Base-by-base conservation (phyloP, 768 basidiomycete species). In the Hebeloma cylindrosporum region DNA sequence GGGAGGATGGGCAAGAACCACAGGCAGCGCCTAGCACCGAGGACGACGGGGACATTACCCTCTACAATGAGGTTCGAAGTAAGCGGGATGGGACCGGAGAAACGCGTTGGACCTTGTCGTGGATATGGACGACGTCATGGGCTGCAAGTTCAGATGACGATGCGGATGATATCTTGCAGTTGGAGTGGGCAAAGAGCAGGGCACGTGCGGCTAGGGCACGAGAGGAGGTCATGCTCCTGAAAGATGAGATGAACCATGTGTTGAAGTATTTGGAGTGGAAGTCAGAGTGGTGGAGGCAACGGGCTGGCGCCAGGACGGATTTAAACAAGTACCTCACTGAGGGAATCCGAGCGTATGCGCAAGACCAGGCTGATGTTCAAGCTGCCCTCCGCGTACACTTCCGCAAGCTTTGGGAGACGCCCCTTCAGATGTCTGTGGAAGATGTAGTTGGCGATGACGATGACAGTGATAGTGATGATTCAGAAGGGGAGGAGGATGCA, bases 51-150 rank as follows among this genome's bases (percentile, higher is more conserved):
- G 50, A 47, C 3, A 33, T 43, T 20, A 27, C 16, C 11, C 22
- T 47, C 0, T 43, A 43, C 17, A 32, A 26, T 13, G 45, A 54
- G 22, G 26, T 23, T 3, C 40, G 52, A 1, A 40, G 25, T 9
- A 16, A 17, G 25, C 45, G 38, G 5, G 37, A 50, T 31, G 49
- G 49, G 5, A 47, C 53, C 16, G 48, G 53, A 1, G 52, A 57
- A 30, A 54, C 52, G 4, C 34, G 47, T 7, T 30, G 33, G 8
- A 37, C 18, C 1, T 14, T 53, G 1, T 50, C 52, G 5, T 53
- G 52, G 52, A 53, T 53, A n/a, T 53, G 52, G 53, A 11, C 23
- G 13, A 31, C 22, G 22, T 40, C 40, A 11, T 10, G 18, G 1
- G 26, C 26, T 1, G 17, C 7, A 18, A 27, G 13, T 7, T 28